Evolutionary conservation across 164 flowering plant species (phyloP).

Genomic region (Macadamia tetraphylla): DNA sequence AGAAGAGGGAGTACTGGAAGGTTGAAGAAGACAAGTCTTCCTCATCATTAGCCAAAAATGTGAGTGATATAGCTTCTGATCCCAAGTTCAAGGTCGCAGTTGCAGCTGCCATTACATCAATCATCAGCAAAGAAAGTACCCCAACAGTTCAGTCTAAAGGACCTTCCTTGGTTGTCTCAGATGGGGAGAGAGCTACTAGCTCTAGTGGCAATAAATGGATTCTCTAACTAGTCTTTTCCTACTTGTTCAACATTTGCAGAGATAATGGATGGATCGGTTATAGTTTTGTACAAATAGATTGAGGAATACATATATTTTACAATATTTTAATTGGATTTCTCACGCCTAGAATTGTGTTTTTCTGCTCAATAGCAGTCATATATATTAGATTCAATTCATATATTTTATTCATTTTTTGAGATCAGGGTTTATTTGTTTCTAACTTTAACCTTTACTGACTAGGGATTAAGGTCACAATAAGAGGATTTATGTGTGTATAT

Average conservation of each 20-base stretch:
- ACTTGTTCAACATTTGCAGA: slow-evolving; percentile 4
- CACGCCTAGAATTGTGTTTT: not conserved
- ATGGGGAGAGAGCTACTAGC: slow-evolving; percentile 25
- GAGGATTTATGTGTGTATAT: too few relatives aligned
- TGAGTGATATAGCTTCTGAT: slow-evolving; percentile 51
- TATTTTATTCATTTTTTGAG: too few relatives aligned
- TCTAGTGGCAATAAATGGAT: slow-evolving; percentile 21
- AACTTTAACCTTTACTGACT: too few relatives aligned
- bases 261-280: not conserved
- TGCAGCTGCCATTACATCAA: slow-evolving; percentile 66
- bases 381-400: too few relatives aligned
- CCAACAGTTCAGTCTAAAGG: slow-evolving; percentile 9
- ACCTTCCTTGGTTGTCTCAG: slow-evolving; percentile 11
- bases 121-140: slow-evolving; percentile 38
- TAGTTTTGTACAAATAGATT: not conserved
- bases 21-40: slow-evolving; percentile 15
- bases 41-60: slow-evolving; percentile 28
- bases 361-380: not conserved
- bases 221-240: slow-evolving; percentile 3
- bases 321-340: not conserved
- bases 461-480: too few relatives aligned
- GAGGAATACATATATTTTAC: not conserved
- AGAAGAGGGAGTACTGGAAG: slow-evolving; percentile 10
- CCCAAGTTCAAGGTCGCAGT: slow-evolving; percentile 66
- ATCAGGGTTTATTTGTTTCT: too few relatives aligned